Percentiles rank a stretch among this genome's conserved stretches.
phyloP scores from a whole-genome alignment of 257 asterid genomes.

The Solanum chiquidenum region DNA sequence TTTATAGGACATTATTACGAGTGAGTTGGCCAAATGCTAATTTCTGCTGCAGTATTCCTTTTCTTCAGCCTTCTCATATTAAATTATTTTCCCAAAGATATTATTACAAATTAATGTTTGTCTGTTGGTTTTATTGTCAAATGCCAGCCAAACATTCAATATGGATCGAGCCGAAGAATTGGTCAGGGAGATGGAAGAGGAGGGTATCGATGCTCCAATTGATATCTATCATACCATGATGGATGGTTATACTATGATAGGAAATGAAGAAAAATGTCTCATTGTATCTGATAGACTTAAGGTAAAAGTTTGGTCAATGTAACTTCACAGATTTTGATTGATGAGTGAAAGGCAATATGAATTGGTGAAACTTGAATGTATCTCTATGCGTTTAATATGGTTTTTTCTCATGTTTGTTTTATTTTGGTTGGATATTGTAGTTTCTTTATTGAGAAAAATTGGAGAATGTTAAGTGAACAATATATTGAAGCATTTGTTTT shows the following conservation, averaged over 20 bases:
- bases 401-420: neutral
- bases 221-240: slow-evolving; percentile 95
- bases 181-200: slow-evolving; percentile 97
- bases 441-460: neutral
- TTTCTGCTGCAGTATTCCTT: neutral
- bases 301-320: slow-evolving; percentile 27
- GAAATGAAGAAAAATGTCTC: slow-evolving; percentile 69
- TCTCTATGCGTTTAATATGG: neutral
- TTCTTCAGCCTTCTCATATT: neutral
- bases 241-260: slow-evolving; percentile 88
- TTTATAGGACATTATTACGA: neutral
- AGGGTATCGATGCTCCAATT: slow-evolving; percentile 82
- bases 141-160: slow-evolving; percentile 57
- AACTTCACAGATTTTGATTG: neutral
- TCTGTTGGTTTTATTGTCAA: neutral
- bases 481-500: neutral
- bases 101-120: neutral
- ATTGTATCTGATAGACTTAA: slow-evolving; percentile 71
- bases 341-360: neutral
- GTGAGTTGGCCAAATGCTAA: neutral
- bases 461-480: neutral
- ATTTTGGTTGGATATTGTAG: neutral
- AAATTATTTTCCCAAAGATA: neutral
- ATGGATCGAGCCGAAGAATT: slow-evolving; percentile 77
- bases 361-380: neutral